Percentiles rank a stretch among this genome's conserved stretches.
These are phyloP conservation scores for Dactylorhiza incarnata DNA, from an alignment of 106 monocot species.

Conservation along the genomic window DNA sequence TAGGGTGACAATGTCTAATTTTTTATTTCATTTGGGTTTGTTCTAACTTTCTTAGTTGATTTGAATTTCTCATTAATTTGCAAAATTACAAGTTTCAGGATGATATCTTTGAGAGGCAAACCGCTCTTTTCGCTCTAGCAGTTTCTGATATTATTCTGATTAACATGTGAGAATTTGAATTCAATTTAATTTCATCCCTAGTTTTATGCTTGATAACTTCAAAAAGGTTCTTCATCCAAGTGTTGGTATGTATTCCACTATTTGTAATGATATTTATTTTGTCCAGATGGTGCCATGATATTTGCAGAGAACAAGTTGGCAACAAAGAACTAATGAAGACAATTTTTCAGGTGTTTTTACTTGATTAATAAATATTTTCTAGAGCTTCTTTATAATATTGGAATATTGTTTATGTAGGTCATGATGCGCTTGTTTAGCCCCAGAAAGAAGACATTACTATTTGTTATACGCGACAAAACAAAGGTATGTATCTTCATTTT, in stretches of 20 bases:
- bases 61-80: background rate
- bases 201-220: background rate
- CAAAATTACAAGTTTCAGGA: constrained; percentile 50
- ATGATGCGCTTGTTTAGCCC: constrained; percentile 57
- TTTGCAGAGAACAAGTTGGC: constrained; percentile 91
- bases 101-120: constrained; percentile 93
- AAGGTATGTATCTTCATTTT: constrained; percentile 16
- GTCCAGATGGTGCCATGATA: constrained; percentile 91
- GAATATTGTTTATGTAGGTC: constrained; percentile 15
- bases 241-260: background rate
- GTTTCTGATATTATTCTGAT: constrained; percentile 81
- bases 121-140: constrained; percentile 80
- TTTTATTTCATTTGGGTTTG: background rate
- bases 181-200: background rate
- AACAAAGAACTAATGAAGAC: constrained; percentile 77
- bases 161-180: constrained; percentile 53
- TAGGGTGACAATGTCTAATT: too few species aligned
- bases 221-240: background rate
- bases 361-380: background rate
- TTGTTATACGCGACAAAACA: constrained; percentile 68
- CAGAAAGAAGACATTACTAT: constrained; percentile 44
- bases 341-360: background rate
- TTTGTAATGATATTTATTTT: constrained; percentile 1
- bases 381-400: background rate
- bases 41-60: constrained; percentile 8